Conservation (phyloP, 179 eudicot genomes). For the Silene noctiflora region DNA sequence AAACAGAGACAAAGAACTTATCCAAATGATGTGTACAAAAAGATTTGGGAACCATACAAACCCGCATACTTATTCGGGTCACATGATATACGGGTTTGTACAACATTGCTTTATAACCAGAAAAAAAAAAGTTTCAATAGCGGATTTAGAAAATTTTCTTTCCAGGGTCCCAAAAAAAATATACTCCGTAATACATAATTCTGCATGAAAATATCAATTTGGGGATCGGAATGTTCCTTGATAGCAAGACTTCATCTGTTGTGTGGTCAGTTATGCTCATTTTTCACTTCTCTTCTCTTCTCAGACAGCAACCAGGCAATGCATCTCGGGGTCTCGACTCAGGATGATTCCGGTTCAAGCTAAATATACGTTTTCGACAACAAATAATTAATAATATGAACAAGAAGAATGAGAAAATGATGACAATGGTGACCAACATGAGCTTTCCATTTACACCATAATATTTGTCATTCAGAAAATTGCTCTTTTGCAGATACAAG, state of each 20-base stretch:
- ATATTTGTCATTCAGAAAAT: not conserved
- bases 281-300: not conserved
- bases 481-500: not conserved
- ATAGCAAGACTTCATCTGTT: not conserved
- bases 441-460: not conserved
- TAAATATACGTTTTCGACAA: not conserved
- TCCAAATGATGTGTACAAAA: not conserved
- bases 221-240: too few species aligned
- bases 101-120: not conserved
- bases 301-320: not conserved
- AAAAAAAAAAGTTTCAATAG: too few species aligned
- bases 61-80: constrained; percentile 16
- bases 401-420: not conserved
- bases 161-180: too few species aligned
- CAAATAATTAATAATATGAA: not conserved
- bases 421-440: not conserved
- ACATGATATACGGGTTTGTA: constrained; percentile 19
- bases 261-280: not conserved
- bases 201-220: too few species aligned
- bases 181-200: too few species aligned
- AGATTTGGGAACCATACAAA: constrained; percentile 18
- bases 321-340: not conserved
- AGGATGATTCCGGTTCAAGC: not conserved
- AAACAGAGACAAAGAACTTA: not conserved
- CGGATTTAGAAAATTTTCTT: too few species aligned